Percentiles rank a stretch among this genome's conserved stretches.
These are phyloP conservation scores for Miscanthus lutarioriparius DNA, from an alignment of 176 grass and related monocot genomes.

Conservation along the genomic window DNA sequence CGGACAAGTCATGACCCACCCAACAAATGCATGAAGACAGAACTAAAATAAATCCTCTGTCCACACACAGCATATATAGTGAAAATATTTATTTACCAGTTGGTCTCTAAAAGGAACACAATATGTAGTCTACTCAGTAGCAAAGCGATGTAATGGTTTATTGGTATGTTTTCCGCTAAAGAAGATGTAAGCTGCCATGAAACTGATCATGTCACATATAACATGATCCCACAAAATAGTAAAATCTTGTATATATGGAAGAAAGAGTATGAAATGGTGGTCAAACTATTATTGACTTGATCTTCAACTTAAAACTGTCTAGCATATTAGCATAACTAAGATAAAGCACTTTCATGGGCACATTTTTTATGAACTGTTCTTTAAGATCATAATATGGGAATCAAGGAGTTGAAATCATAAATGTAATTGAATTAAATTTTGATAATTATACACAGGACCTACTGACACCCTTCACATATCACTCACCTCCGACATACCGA, in stretches of 20 bases:
- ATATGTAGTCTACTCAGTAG: not conserved
- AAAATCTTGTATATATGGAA: not conserved
- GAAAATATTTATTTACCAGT: not conserved
- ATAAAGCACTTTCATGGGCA: not conserved
- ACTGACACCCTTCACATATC: not conserved
- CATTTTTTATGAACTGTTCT: not conserved
- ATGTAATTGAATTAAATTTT: not conserved
- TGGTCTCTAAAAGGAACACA: slow-evolving; percentile 3
- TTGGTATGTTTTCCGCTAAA: not conserved
- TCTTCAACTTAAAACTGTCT: not conserved
- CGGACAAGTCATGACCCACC: not conserved
- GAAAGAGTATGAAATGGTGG: not conserved
- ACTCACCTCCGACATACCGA: slow-evolving; percentile 82
- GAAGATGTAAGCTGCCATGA: not conserved
- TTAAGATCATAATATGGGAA: not conserved
- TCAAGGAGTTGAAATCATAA: not conserved
- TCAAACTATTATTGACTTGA: not conserved
- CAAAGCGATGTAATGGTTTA: not conserved
- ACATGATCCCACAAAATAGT: slow-evolving; percentile 8
- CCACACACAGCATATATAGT: not conserved
- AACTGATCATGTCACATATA: not conserved
- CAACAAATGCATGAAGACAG: slow-evolving; percentile 18
- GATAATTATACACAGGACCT: not conserved
- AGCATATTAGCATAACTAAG: not conserved
- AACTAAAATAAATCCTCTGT: not conserved